phyloP scores from a whole-genome alignment of 805 yeast species.

The Candida nanaspora region DNA sequence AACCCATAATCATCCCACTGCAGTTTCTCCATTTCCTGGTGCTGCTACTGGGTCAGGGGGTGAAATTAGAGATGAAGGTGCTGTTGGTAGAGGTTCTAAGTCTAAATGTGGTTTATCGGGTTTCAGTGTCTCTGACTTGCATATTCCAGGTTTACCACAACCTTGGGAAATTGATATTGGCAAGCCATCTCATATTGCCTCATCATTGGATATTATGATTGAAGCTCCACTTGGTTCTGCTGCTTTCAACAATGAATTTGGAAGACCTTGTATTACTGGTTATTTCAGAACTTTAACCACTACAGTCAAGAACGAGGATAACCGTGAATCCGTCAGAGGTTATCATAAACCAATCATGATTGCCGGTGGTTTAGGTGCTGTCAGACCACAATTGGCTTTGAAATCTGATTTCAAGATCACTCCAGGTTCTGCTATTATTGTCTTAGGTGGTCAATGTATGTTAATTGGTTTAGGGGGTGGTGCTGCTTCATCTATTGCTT shows the following conservation, averaged over 20 bases:
- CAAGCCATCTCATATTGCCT: conserved; percentile 87
- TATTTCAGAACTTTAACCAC: conserved; percentile 94
- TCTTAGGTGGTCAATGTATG: conserved; percentile 97
- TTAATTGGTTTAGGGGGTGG: conserved; percentile 99
- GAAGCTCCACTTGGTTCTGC: conserved; percentile 98
- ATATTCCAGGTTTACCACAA: conserved; percentile 76
- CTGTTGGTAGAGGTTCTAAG: conserved; percentile 97
- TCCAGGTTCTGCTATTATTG: conserved; percentile 87
- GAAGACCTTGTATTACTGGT: conserved; percentile 95
- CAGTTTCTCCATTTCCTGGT: conserved; percentile 98
- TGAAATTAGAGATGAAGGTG: conserved; percentile 99
- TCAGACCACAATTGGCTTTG: conserved; percentile 86
- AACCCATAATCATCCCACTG: conserved; percentile 99
- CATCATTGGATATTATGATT: conserved; percentile 88
- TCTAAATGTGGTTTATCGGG: conserved; percentile 96
- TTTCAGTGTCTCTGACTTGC: conserved; percentile 82
- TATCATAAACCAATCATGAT: conserved; percentile 98
- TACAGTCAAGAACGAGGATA: conserved; percentile 53
- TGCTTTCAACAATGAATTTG: conserved; percentile 97
- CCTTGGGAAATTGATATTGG: conserved; percentile 96
- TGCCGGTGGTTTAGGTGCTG: conserved; percentile 98
- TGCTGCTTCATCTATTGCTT: conserved; percentile 95
- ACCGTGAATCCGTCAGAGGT: conserved; percentile 76
- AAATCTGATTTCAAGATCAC: conserved; percentile 76
- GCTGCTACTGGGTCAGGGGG: conserved; percentile 99